Conservation (phyloP, 208 protist genomes). For the Leishmania major region DNA sequence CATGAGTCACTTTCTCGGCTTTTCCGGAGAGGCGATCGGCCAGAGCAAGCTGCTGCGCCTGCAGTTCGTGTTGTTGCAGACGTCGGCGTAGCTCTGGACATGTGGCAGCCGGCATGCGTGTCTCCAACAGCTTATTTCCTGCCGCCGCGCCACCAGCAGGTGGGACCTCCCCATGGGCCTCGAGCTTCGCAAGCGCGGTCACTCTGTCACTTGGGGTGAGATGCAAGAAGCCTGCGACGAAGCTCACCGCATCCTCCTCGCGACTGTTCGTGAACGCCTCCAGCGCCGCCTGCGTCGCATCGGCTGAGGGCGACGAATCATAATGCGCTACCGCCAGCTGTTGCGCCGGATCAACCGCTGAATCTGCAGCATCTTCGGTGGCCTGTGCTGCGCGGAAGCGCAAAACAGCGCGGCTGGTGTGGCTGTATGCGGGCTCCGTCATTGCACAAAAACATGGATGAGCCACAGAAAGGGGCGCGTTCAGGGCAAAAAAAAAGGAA, state of each 20-base stretch:
- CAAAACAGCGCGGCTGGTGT: too few relatives aligned
- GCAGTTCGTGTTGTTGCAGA: constrained; percentile 10
- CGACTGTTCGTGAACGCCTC: constrained; percentile 33
- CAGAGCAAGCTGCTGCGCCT: neutral
- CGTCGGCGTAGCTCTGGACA: constrained; percentile 9
- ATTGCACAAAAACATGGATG: neutral
- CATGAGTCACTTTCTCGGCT: too few relatives aligned
- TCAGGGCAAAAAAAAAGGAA: constrained; percentile 6
- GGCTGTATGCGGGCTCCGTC: neutral
- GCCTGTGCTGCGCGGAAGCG: constrained; percentile 4
- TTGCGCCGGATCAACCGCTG: neutral
- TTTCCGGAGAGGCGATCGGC: neutral
- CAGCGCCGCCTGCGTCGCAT: constrained; percentile 6
- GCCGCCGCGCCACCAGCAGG: neutral
- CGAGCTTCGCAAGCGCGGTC: constrained; percentile 14
- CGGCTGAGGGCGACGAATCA: neutral
- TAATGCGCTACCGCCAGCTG: neutral
- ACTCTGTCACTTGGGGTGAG: constrained; percentile 20
- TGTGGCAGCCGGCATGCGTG: neutral
- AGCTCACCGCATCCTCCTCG: constrained; percentile 28
- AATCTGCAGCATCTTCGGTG: neutral
- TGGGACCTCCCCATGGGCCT: neutral
- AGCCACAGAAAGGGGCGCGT: neutral
- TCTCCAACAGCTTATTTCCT: neutral
- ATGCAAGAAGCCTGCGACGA: constrained; percentile 27